Base-by-base conservation (phyloP, 2,329 filamentous ascomycete species). In the Aspergillus terreus region DNA sequence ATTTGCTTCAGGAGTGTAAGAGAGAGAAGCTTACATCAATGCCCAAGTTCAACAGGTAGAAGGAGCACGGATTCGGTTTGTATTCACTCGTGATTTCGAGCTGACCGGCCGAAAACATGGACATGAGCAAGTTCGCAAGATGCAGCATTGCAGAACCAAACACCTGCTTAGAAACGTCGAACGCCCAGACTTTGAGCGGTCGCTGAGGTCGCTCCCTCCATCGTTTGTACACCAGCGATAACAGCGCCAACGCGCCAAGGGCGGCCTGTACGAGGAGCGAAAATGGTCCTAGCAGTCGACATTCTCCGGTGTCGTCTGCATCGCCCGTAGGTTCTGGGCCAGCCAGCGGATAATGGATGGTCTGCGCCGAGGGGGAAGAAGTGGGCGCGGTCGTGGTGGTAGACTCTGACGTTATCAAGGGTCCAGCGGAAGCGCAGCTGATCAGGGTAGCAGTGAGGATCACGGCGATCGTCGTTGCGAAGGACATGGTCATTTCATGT, bases 101-200 rank as follows among this genome's bases (percentile, higher is more conserved):
- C 63, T 88, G 85, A 3, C 91, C 92, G 49, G 89, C 92, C 1
- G 90, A 95, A 60, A 99, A 81, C 88, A 97, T 90, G 44, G 90
- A 95, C 87, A 99, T 95, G 71, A 96, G 84, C 48, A 99, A 80
- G 68, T 99, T 99, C 60, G 92, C 89, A 42, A 92, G 79, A 73
- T 99, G 94, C 32, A 96, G 84, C 69, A 99, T 80, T 43, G 91
- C 86, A 27, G 91, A 95, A 19, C 94, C 94, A 64, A 97, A 88
- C 49, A 99, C 90, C 77, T 99, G 94, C 77, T 99, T 99, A 30
- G 90, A 95, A 21, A 86, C 94, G 68, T 99, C 94, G 70, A 97
- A 99, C 71, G 89, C 92, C 92, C 94, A 99, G 59, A 99, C 91
- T 79, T 95, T 95, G 65, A 97, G 67, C 1, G 92, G 92, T 50